A percentile compares a stretch with the other conserved stretches of the same genome.
phyloP scores from a whole-genome alignment of 495 filamentous ascomycete genomes.

The Penicillium manginii region DNA sequence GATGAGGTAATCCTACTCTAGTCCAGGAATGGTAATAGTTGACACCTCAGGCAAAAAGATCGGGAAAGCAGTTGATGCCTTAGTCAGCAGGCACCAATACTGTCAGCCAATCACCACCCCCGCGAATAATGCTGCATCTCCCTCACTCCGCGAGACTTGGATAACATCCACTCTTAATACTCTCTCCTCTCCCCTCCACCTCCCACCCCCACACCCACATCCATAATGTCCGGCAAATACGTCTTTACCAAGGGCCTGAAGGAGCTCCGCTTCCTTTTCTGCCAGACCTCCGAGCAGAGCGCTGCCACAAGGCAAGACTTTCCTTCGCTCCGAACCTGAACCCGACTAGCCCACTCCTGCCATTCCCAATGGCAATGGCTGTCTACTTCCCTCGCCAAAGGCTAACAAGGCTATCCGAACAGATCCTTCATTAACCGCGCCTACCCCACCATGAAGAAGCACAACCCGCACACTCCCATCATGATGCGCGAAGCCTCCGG shows the following conservation, averaged over 20 bases:
- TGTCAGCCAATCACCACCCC: slow-evolving; percentile 30
- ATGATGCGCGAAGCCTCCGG: slow-evolving; percentile 88
- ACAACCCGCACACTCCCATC: slow-evolving; percentile 94
- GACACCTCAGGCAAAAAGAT: background rate
- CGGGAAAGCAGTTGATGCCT: background rate
- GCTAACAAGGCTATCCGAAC: background rate
- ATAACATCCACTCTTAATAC: slow-evolving; percentile 17
- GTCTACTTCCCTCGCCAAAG: too few species aligned
- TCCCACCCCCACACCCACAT: slow-evolving; percentile 2
- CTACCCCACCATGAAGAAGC: slow-evolving; percentile 99
- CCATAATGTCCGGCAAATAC: slow-evolving; percentile 87
- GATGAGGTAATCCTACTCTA: slow-evolving; percentile 40
- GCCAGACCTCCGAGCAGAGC: slow-evolving; percentile 89
- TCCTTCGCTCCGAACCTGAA: background rate
- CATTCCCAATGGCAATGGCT: background rate
- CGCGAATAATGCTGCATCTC: slow-evolving; percentile 30
- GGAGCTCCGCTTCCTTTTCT: slow-evolving; percentile 96
- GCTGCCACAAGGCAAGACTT: slow-evolving; percentile 72
- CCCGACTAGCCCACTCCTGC: background rate
- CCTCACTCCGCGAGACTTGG: slow-evolving; percentile 12
- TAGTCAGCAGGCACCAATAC: background rate
- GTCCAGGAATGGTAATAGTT: background rate
- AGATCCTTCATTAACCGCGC: slow-evolving; percentile 89
- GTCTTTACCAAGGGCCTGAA: slow-evolving; percentile 85
- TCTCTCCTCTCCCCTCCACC: slow-evolving; percentile 14